A percentile compares a stretch with the other conserved stretches of the same genome.
phyloP scores from a whole-genome alignment of 2,329 filamentous ascomycete species.

The Zasmidium citrigriseum region DNA sequence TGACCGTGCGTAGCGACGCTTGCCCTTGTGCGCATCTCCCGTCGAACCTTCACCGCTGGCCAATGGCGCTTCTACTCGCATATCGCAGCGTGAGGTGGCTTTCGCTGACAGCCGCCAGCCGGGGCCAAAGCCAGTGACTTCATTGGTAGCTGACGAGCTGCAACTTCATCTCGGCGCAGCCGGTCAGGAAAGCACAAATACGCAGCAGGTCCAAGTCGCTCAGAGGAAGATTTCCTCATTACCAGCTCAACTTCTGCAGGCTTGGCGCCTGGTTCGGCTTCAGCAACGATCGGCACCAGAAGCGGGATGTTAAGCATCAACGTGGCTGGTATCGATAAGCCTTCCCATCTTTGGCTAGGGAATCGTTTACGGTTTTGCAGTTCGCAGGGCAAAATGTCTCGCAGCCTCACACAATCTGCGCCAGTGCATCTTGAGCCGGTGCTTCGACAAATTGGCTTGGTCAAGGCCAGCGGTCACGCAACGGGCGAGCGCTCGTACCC shows the following conservation, averaged over 20 bases:
- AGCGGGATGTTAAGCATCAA: slow-evolving; percentile 2
- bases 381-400: slow-evolving; percentile 1
- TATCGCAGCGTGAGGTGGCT: slow-evolving; percentile 8
- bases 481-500: background rate
- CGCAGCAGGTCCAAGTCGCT: background rate
- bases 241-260: background rate
- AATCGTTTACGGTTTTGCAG: slow-evolving; percentile 1
- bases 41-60: slow-evolving; percentile 9
- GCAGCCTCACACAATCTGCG: background rate
- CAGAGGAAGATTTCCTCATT: background rate
- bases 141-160: slow-evolving; percentile 7
- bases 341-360: background rate
- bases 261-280: background rate
- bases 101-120: slow-evolving; percentile 20
- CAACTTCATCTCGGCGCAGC: slow-evolving; percentile 10
- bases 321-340: slow-evolving; percentile 11
- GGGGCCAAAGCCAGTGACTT: slow-evolving; percentile 2
- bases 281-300: background rate
- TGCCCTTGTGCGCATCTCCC: slow-evolving; percentile 17
- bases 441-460: background rate
- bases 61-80: slow-evolving; percentile 11
- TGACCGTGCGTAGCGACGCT: slow-evolving; percentile 24
- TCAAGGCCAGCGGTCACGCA: background rate
- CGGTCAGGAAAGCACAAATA: background rate
- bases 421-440: background rate